Base-by-base conservation (phyloP, 768 basidiomycete species). In the Phylloporus scabripes region DNA sequence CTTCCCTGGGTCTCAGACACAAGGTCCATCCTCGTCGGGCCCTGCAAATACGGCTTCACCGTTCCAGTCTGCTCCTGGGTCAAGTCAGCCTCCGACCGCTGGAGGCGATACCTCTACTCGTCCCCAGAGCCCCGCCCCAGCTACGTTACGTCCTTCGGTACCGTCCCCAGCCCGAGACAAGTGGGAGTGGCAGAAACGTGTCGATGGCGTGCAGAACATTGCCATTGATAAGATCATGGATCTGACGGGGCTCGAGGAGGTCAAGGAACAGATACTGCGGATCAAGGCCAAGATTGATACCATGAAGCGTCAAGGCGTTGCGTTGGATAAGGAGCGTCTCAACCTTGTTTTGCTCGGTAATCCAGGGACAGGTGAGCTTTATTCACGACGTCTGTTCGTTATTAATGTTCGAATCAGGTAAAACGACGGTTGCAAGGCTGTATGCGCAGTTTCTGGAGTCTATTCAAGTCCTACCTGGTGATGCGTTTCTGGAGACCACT, bases 301-400 rank as follows among this genome's bases (percentile, higher is more conserved):
- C 0, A 66, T 70, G 17, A 66, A 64, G 9, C 72, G 82, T 2
- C 84, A 86, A 61, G 68, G 68, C 24, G 63, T 71, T 0, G 67
- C 80, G 0, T 36, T 81, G 4, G 69, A 74, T 32, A 70, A 72
- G 15, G 81, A 85, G 49, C 68, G 83, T 1, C 80, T 83, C 58
- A 84, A 85, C 56, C 71, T 77, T 11, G 74, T 72, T 10, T 65
- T 86, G 14, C 74, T 83, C 0, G 85, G 84, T 6, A 86, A 85
- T 59, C 85, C 85, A 5, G 84, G 83, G 7, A 87, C 85, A 60
- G 84, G 83, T 10, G 78, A 85, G 85, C 77, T 1, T 80, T 80
- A 0, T 69, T 83, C n/a, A n/a, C 8, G 5, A n/a, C n/a, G 40
- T n/a, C 15, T 9, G 24, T 41, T 24, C 9, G 15, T 26, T 15